Base-by-base conservation (phyloP, 169 alveolate genomes). In the Plasmodium yoelii region DNA sequence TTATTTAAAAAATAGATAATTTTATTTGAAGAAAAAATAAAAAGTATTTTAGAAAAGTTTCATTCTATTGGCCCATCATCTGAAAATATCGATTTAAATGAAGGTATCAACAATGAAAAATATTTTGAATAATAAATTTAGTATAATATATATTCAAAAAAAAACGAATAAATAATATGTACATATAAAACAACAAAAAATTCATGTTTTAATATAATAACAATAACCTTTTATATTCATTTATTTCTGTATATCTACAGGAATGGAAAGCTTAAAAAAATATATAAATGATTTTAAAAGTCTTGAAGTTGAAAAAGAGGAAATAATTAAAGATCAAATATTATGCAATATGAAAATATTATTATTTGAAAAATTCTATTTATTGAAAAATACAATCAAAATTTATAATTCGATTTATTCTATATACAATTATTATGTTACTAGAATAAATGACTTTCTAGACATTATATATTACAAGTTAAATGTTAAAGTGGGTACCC, bases 301-400 rank as follows among this genome's bases (percentile, higher is more conserved):
- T 5, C 34, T 82, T 34, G 90, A 82, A 44, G 47, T 82, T 53
- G 90, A 82, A 67, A 82, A 82, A 39, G 90, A 82, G 13, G 90
- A 82, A 67, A 82, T 82, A 67, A 82, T 82, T 39, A 82, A 82
- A 67, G 90, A 68, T 26, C 90, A 82, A 82, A 82, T 82, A 67
- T 67, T 82, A 47, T 82, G 90, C 71, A 82, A 82, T 60, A 82
- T 82, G 90, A 82, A 82, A 55, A 82, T 82, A 34, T 55, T 67
- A 18, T 51, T 56, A 55, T 82, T 82, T 51, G 90, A 82, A 55
- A 82, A 82, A 5, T 82, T 82, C 28, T 82, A 82, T 60, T 60
- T 82, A 15, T 22, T 82, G 28, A 82, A 82, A 39, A 82, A 82
- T 42, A 82, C 90, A n/a, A 82, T 82, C 15, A 82, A 82, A n/a